These are phyloP conservation scores for Tetrahymena borealis DNA, from an alignment of 73 alveolate genomes.

Conservation along the genomic window DNA sequence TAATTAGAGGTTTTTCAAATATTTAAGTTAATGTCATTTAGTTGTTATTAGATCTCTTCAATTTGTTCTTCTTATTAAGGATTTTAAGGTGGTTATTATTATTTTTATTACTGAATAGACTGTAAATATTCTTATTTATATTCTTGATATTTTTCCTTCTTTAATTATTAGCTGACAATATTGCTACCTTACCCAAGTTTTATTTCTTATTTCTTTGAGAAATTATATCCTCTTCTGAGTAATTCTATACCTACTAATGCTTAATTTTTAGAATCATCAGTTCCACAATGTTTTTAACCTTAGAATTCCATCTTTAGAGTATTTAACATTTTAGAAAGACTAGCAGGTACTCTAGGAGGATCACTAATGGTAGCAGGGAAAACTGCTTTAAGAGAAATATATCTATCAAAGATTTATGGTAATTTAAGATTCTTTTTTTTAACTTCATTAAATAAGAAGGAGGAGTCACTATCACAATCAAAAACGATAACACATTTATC, in stretches of 20 bases:
- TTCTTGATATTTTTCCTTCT: not conserved
- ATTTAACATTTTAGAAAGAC: not conserved
- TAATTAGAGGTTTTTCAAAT: no score
- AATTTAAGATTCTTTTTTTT: not conserved
- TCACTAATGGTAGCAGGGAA: not conserved
- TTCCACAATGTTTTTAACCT: not conserved
- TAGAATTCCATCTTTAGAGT: not conserved
- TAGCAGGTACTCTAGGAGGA: not conserved
- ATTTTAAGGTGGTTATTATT: no score
- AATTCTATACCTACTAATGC: not conserved
- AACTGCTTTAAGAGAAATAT: not conserved
- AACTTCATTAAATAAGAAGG: not conserved
- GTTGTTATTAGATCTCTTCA: no score
- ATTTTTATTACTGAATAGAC: no score
- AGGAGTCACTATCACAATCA: not conserved
- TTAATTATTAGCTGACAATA: not conserved
- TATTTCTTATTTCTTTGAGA: not conserved
- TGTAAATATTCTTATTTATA: not conserved
- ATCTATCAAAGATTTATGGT: not conserved
- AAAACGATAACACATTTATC: not conserved
- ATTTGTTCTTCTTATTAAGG: no score
- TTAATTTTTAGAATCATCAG: not conserved
- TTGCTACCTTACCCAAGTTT: not conserved
- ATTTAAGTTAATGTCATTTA: no score
- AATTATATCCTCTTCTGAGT: not conserved